Evolutionary conservation across 345 rosid species (phyloP), one percentile per base, ranked within the genome.

Genomic region (Triadica sebifera): DNA sequence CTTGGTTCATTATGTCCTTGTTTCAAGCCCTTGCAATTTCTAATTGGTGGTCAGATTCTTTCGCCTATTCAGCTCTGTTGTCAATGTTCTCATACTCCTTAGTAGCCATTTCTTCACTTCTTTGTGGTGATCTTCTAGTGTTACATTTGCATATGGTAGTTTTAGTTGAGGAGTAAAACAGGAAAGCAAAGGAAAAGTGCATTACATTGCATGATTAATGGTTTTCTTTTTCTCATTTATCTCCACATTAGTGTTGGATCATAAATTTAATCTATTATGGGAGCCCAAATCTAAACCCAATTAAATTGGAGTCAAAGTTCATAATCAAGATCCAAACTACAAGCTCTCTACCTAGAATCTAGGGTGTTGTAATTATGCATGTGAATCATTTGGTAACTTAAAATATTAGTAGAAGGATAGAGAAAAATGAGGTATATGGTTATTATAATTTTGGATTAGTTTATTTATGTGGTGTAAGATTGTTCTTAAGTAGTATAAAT

Each of bases 171-270:
- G 17, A n/a, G 8, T 45, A 65, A 34, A 0, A 65, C 17, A 43
- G 34, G 41, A 22, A 22, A 58, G 12, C 63, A n/a, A 20, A 10
- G 4, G 63, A n/a, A 58, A 58, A 17, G 22, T 58, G 29, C 38
- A 10, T 16, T 58, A 25, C 66, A n/a, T 4, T 25, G 0, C 38
- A 11, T 38, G 4, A 29, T 6, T 29, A 13, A 62, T 62, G 66
- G 66, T 62, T 38, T 34, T 17, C 1, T 62, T 3, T 11, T 15
- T 38, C 66, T 62, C 39, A 34, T 62, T 62, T 62, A 34, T 62
- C 45, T 34, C 66, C 19, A 62, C 34, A 38, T 62, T 62, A 62
- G 66, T 19, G n/a, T n/a, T n/a, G n/a, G n/a, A n/a, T n/a, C n/a
- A n/a, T n/a, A n/a, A n/a, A n/a, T n/a, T n/a, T n/a, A n/a, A n/a